These are phyloP conservation scores for Colletotrichum kahawae DNA, from an alignment of 2,329 filamentous ascomycete genomes.

Conservation along the genomic window DNA sequence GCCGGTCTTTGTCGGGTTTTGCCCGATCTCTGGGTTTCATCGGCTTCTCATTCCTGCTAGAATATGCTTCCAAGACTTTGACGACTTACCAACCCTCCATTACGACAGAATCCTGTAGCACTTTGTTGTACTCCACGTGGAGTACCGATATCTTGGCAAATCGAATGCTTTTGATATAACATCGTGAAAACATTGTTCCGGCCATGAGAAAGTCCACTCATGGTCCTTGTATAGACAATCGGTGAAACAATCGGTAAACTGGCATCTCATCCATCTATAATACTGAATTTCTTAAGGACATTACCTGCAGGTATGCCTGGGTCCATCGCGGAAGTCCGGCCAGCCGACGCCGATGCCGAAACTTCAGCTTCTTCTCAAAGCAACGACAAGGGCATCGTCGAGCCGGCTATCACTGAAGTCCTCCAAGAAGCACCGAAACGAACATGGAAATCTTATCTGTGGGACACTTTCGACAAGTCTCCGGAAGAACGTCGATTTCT, in stretches of 20 bases:
- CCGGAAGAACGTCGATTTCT: slow-evolving; percentile 44
- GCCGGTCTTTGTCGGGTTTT: neutral
- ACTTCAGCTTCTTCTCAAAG: neutral
- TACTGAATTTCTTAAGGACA: neutral
- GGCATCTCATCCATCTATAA: neutral
- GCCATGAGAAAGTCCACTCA: neutral
- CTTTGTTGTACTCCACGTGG: neutral
- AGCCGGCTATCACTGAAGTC: neutral
- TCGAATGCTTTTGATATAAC: neutral
- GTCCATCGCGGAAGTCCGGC: neutral
- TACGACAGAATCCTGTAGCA: neutral
- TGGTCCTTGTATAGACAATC: neutral
- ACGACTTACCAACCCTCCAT: slow-evolving; percentile 8
- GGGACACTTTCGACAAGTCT: slow-evolving; percentile 51
- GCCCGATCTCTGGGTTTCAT: neutral
- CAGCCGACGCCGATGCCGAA: neutral
- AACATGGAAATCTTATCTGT: slow-evolving; percentile 52
- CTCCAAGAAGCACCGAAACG: slow-evolving; percentile 34
- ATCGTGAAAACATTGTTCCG: neutral
- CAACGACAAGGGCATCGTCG: neutral
- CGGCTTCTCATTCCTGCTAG: neutral
- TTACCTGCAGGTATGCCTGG: neutral
- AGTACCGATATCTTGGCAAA: neutral
- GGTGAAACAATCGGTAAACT: neutral
- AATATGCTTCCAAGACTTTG: neutral